These are phyloP conservation scores for Fusarium transvaalense DNA, from an alignment of 2,329 filamentous ascomycete species.

Conservation along the genomic window DNA sequence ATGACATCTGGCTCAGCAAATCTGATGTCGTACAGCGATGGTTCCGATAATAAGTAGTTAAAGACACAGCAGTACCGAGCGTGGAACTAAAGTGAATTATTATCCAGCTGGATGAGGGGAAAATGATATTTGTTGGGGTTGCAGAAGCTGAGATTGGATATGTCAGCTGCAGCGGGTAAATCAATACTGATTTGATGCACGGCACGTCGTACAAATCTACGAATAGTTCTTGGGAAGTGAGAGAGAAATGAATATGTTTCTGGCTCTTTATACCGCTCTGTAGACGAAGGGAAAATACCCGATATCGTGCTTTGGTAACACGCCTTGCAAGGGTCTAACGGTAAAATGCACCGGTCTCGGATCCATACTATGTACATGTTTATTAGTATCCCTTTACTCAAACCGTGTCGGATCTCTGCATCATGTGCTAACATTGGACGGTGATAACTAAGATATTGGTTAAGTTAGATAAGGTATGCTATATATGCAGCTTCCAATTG, in stretches of 20 bases:
- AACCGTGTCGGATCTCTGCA: constrained; percentile 5
- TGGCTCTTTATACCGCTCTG: constrained; percentile 25
- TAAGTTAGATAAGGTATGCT: constrained; percentile 22
- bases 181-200: constrained; percentile 1
- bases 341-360: constrained; percentile 27
- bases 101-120: constrained; percentile 16
- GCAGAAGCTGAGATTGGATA: constrained; percentile 11
- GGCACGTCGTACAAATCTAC: neutral
- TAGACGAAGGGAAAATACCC: neutral
- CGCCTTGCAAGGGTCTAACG: constrained; percentile 16
- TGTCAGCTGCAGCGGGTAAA: constrained; percentile 9
- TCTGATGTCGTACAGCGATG: constrained; percentile 9
- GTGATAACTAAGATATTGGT: constrained; percentile 24
- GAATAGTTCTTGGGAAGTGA: neutral
- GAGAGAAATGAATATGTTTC: neutral
- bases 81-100: constrained; percentile 1
- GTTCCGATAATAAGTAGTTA: constrained; percentile 19
- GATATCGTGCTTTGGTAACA: constrained; percentile 22
- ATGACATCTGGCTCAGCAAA: constrained; percentile 11
- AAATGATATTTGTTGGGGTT: constrained; percentile 19
- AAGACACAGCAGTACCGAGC: constrained; percentile 2
- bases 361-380: constrained; percentile 8
- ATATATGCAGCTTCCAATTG: constrained; percentile 33
- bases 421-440: constrained; percentile 2
- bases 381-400: constrained; percentile 1